These are phyloP conservation scores for Thielaviopsis populi DNA, from an alignment of 2,329 filamentous ascomycete species.

Conservation along the genomic window DNA sequence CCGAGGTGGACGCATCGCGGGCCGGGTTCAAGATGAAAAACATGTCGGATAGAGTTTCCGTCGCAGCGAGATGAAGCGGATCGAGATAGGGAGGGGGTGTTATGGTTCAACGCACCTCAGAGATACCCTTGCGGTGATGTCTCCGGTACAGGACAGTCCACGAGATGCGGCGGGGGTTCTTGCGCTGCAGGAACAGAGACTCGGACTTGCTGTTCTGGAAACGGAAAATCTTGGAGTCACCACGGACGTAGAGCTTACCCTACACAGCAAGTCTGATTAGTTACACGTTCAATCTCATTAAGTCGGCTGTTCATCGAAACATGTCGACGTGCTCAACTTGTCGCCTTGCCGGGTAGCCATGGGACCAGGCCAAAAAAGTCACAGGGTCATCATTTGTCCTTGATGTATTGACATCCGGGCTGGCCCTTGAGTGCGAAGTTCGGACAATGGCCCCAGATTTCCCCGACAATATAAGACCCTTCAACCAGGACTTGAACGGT, in stretches of 20 bases:
- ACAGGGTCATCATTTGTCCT: neutral
- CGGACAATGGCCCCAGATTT: neutral
- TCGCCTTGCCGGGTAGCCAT: neutral
- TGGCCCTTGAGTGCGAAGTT: neutral
- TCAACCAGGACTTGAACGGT: neutral
- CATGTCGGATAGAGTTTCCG: neutral
- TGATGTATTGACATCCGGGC: neutral
- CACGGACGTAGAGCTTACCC: conserved; percentile 99
- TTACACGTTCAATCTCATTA: neutral
- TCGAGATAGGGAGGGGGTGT: neutral
- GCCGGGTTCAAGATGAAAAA: neutral
- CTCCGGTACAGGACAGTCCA: conserved; percentile 98
- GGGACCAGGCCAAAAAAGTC: neutral
- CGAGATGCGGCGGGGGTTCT: conserved; percentile 98
- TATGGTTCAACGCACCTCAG: conserved; percentile 60
- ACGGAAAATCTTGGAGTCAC: conserved; percentile 99
- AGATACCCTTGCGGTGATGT: conserved; percentile 99
- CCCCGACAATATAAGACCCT: neutral
- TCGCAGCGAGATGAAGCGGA: neutral
- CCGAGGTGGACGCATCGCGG: neutral
- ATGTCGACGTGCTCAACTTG: neutral
- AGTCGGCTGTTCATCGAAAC: neutral
- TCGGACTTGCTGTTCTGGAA: conserved; percentile 99
- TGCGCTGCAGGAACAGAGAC: conserved; percentile 99
- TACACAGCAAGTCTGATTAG: conserved; percentile 29